Conservation (phyloP, 208 protist genomes). For the Crithidia thermophila region DNA sequence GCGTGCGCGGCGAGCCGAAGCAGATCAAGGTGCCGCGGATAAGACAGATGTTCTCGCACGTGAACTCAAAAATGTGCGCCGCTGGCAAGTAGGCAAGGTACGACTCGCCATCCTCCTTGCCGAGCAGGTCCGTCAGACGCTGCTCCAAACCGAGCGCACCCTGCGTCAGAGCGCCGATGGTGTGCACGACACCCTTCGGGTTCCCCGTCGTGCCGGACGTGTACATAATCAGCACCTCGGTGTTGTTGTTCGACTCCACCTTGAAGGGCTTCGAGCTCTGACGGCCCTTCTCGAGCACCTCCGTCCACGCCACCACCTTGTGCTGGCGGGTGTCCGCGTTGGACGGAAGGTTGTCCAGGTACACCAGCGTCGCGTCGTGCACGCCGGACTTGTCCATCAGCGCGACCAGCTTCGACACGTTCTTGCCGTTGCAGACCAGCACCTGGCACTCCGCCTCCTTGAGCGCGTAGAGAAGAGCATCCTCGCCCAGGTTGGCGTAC, state of each 20-base stretch:
- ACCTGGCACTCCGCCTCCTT: slow-evolving; percentile 52
- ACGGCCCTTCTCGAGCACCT: slow-evolving; percentile 50
- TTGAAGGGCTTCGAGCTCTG: slow-evolving; percentile 5
- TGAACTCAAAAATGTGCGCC: slow-evolving; percentile 93
- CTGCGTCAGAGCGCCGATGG: slow-evolving; percentile 59
- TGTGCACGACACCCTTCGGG: slow-evolving; percentile 91
- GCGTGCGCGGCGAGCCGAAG: slow-evolving; percentile 81
- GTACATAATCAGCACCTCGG: slow-evolving; percentile 53
- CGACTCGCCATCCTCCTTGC: slow-evolving; percentile 53
- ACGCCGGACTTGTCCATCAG: slow-evolving; percentile 32
- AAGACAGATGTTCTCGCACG: slow-evolving; percentile 69
- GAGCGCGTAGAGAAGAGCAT: slow-evolving; percentile 67
- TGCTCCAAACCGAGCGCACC: slow-evolving; percentile 39
- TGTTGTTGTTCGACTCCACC: slow-evolving; percentile 35
- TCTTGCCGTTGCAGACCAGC: slow-evolving; percentile 72
- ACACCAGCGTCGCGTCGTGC: slow-evolving; percentile 55
- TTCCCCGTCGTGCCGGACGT: slow-evolving; percentile 90
- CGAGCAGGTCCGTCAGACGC: slow-evolving; percentile 62
- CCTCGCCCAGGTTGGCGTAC: slow-evolving; percentile 86
- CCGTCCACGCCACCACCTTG: slow-evolving; percentile 48
- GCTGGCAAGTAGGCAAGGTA: slow-evolving; percentile 91
- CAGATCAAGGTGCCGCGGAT: slow-evolving; percentile 63
- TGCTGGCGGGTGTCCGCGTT: slow-evolving; percentile 13
- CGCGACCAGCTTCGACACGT: slow-evolving; percentile 48
- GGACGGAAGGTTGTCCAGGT: slow-evolving; percentile 48